Conservation (phyloP, 768 basidiomycete genomes). For the Collybia nuda region DNA sequence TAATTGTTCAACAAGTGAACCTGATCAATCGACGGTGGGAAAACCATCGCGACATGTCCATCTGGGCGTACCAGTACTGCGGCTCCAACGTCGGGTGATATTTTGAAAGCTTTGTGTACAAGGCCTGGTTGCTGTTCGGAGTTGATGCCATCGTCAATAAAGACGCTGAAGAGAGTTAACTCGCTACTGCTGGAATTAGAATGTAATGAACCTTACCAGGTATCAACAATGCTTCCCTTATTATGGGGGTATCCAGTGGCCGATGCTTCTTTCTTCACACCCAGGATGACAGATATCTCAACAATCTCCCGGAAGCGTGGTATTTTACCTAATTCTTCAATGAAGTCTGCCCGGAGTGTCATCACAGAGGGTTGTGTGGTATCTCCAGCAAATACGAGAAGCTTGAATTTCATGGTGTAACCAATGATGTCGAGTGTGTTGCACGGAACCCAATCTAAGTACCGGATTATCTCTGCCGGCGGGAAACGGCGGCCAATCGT, state of each 20-base stretch:
- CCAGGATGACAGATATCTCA: neutral
- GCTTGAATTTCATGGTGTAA: neutral
- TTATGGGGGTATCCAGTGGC: no score
- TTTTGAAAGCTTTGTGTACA: no score
- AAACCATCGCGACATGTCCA: conserved; percentile 1
- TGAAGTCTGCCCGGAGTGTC: neutral
- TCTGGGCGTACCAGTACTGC: conserved; percentile 4
- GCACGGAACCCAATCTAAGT: neutral
- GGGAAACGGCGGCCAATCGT: conserved; percentile 2
- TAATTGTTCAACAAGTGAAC: no score
- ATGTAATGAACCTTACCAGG: no score
- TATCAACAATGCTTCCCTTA: no score
- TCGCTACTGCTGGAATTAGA: no score
- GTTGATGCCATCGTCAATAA: no score
- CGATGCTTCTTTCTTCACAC: no score
- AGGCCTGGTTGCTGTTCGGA: no score
- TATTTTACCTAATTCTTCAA: neutral
- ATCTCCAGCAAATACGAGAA: neutral
- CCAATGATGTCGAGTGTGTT: conserved; percentile 1
- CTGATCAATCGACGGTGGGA: neutral
- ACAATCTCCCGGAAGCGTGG: neutral
- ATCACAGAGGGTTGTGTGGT: neutral
- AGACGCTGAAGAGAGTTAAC: no score
- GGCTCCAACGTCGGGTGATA: neutral
- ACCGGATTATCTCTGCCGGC: neutral